phyloP scores from a whole-genome alignment of 768 basidiomycete genomes.

The Tephrocybe sp. region DNA sequence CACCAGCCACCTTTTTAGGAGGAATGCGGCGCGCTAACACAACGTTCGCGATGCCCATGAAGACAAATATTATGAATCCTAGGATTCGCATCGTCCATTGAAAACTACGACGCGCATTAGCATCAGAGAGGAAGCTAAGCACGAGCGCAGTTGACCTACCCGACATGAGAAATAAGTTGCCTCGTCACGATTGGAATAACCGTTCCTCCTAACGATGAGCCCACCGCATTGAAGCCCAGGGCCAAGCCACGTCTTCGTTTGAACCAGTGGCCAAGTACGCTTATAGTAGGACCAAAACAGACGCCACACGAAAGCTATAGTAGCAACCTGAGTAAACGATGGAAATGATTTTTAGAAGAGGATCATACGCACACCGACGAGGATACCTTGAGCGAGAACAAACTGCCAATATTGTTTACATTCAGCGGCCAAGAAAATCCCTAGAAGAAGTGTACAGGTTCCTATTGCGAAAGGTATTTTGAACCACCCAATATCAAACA shows the following conservation, averaged over 20 bases:
- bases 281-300: conserved; percentile 47
- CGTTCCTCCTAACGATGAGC: conserved; percentile 61
- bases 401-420: conserved; percentile 68
- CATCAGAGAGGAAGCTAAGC: background rate
- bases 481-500: conserved; percentile 63
- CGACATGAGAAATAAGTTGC: conserved; percentile 49
- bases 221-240: conserved; percentile 49
- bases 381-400: conserved; percentile 61
- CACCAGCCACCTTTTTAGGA: conserved; percentile 46
- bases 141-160: conserved; percentile 33
- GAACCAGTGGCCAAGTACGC: conserved; percentile 65
- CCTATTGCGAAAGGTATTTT: conserved; percentile 41
- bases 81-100: conserved; percentile 68
- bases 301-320: conserved; percentile 18
- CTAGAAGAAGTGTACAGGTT: conserved; percentile 42
- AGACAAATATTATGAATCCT: conserved; percentile 50
- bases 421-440: conserved; percentile 53
- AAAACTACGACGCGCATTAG: conserved; percentile 38
- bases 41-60: conserved; percentile 50
- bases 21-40: conserved; percentile 47
- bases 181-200: conserved; percentile 56
- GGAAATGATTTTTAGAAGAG: background rate
- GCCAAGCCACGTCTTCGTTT: conserved; percentile 50
- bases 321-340: background rate
- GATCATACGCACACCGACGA: conserved; percentile 44